These are phyloP conservation scores for Penicillium chermesinum DNA, from an alignment of 495 filamentous ascomycete species.

Conservation along the genomic window DNA sequence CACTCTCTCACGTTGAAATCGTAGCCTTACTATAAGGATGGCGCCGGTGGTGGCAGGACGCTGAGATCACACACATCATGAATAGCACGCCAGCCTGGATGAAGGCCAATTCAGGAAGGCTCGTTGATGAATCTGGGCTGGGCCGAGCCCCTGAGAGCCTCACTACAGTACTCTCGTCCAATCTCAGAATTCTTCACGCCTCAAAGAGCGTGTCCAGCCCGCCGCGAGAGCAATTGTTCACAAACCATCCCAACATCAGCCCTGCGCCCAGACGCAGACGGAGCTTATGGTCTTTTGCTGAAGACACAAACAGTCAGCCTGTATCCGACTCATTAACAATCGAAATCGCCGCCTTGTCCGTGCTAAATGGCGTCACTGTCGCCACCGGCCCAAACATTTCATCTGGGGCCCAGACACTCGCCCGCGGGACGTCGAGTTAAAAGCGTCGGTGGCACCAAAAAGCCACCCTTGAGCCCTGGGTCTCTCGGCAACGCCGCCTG, in stretches of 20 bases:
- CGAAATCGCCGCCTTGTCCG: conserved; percentile 54
- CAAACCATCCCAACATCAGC: conserved; percentile 58
- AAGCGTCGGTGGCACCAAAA: conserved; percentile 56
- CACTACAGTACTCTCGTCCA: conserved; percentile 6
- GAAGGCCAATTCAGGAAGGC: neutral
- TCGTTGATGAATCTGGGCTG: conserved; percentile 2
- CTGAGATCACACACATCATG: neutral
- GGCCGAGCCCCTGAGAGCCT: conserved; percentile 2
- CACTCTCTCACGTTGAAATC: neutral
- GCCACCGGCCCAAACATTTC: conserved; percentile 67
- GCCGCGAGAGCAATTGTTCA: conserved; percentile 7
- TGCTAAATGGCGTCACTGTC: conserved; percentile 48
- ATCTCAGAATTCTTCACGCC: conserved; percentile 5
- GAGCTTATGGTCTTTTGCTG: conserved; percentile 55
- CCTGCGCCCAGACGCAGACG: conserved; percentile 55
- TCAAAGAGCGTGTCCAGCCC: conserved; percentile 4
- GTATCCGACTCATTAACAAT: conserved; percentile 68
- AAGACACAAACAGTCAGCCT: conserved; percentile 67
- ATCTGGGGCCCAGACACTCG: conserved; percentile 50
- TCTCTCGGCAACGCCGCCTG: conserved; percentile 8
- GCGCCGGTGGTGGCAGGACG: neutral
- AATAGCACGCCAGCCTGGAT: conserved; percentile 3
- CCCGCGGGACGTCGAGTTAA: conserved; percentile 55
- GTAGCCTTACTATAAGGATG: neutral
- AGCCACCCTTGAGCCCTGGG: conserved; percentile 39